Base-by-base conservation (phyloP, 257 asterid species). In the Solanum pimpinellifolium region DNA sequence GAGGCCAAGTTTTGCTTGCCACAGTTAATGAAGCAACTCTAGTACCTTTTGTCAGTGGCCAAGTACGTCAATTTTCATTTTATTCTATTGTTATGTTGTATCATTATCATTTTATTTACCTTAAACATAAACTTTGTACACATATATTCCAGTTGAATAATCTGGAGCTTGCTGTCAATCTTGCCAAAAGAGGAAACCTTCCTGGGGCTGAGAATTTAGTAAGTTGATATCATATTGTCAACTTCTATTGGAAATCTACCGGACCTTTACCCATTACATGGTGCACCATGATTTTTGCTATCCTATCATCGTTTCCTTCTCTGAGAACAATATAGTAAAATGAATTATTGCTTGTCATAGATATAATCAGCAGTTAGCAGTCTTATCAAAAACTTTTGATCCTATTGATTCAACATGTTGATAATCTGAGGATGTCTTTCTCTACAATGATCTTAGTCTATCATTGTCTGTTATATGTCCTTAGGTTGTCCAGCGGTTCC, bases 151-250 rank as follows among this genome's bases (percentile, higher is more conserved):
- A 97, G 99, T 90, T 97, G 89, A 97, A 96, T 91, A 97, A 97
- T 92, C 95, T 97, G 93, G 99, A 97, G 95, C 99, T 97, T 91
- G 99, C 99, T 75, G 99, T 97, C 85, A 97, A 92, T 91, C 98
- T 97, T 86, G 99, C 99, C 85, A 97, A 95, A 92, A 93, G 99
- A 89, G 99, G 99, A 92, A 97, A 97, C 87, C 98, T 97, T 90
- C 99, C 98, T 31, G 99, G 99, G 77, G 99, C 99, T 7, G 99
- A 97, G 92, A 97, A 97, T 93, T 89, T 97, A 96, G 99, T 96
- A 89, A 65, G 98, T 89, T 86, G 33, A 46, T 90, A 52, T 77
- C n/a, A 15, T 11, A n/a, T 59, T 46, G 11, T 25, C 35, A 13
- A 23, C 86, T 23, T 23, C 4, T 70, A 49, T 15, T 37, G 69